These are phyloP conservation scores for Aspergillus piperis DNA, from an alignment of 2,329 filamentous ascomycete species.

Conservation along the genomic window DNA sequence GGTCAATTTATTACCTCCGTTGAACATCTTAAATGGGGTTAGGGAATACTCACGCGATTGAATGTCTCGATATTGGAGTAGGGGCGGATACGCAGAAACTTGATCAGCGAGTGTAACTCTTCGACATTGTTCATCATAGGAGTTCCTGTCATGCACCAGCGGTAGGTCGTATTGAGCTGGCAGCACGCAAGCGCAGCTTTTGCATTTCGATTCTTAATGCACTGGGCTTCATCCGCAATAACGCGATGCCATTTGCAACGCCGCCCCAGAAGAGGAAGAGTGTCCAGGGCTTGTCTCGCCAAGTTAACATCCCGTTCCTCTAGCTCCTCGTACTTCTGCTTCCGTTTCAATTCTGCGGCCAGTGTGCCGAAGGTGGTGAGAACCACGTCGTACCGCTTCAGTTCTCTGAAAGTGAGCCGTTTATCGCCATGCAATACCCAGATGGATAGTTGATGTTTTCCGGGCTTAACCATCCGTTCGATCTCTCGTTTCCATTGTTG, in stretches of 20 bases:
- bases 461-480: constrained; percentile 63
- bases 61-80: constrained; percentile 69
- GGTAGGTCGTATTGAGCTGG: constrained; percentile 60
- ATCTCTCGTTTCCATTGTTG: constrained; percentile 86
- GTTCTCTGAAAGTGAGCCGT: constrained; percentile 59
- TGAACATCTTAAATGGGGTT: background rate
- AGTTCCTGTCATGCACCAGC: constrained; percentile 77
- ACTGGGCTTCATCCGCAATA: constrained; percentile 78
- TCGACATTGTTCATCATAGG: constrained; percentile 85
- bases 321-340: constrained; percentile 54
- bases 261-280: constrained; percentile 62
- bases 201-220: constrained; percentile 73
- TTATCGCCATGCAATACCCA: constrained; percentile 69
- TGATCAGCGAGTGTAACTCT: constrained; percentile 75
- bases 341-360: constrained; percentile 65
- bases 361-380: constrained; percentile 78
- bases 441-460: constrained; percentile 60
- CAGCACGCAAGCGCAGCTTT: constrained; percentile 62
- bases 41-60: constrained; percentile 47
- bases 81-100: constrained; percentile 74
- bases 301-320: constrained; percentile 40
- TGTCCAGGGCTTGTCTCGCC: constrained; percentile 26
- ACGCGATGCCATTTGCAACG: constrained; percentile 66
- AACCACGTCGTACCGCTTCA: constrained; percentile 71
- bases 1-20: background rate